These are phyloP conservation scores for Austroboletus niveus DNA, from an alignment of 1,284 basidiomycete genomes.

Conservation along the genomic window DNA sequence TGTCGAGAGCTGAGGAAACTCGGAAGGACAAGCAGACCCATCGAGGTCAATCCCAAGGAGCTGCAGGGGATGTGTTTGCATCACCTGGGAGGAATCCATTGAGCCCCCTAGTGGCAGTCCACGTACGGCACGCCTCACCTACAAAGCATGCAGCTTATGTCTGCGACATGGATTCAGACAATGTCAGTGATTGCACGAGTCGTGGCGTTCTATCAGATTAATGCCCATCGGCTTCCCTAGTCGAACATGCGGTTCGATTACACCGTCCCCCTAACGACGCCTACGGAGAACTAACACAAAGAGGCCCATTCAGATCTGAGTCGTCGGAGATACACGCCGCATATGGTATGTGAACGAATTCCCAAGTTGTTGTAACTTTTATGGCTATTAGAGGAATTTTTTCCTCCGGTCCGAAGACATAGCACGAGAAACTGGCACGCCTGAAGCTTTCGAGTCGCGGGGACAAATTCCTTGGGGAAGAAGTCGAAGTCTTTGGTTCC, in stretches of 20 bases:
- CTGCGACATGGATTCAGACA: slow-evolving; percentile 61
- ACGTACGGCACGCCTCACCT: slow-evolving; percentile 3
- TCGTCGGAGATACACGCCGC: slow-evolving; percentile 61
- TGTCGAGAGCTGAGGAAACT: slow-evolving; percentile 3
- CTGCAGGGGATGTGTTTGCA: slow-evolving; percentile 51
- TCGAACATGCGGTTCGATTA: slow-evolving; percentile 46
- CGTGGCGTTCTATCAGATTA: slow-evolving; percentile 54
- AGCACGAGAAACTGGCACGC: too few relatives aligned
- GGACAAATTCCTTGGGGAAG: too few relatives aligned
- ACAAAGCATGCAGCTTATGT: slow-evolving; percentile 48
- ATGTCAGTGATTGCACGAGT: slow-evolving; percentile 59
- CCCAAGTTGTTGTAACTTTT: not conserved
- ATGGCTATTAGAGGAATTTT: slow-evolving; percentile 30
- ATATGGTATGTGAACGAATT: slow-evolving; percentile 51
- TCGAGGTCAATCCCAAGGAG: slow-evolving; percentile 30
- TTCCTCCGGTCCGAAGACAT: slow-evolving; percentile 5
- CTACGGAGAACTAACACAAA: slow-evolving; percentile 50
- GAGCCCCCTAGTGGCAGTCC: slow-evolving; percentile 15
- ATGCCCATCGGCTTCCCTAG: slow-evolving; percentile 56
- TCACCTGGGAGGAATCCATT: slow-evolving; percentile 67
- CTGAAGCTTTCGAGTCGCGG: too few relatives aligned
- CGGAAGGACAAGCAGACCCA: not conserved
- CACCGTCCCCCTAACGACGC: slow-evolving; percentile 37
- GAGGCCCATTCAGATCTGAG: slow-evolving; percentile 54
- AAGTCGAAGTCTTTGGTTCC: too few relatives aligned